phyloP scores from a whole-genome alignment of 2,329 filamentous ascomycete species.

The Fusarium tuaranense region DNA sequence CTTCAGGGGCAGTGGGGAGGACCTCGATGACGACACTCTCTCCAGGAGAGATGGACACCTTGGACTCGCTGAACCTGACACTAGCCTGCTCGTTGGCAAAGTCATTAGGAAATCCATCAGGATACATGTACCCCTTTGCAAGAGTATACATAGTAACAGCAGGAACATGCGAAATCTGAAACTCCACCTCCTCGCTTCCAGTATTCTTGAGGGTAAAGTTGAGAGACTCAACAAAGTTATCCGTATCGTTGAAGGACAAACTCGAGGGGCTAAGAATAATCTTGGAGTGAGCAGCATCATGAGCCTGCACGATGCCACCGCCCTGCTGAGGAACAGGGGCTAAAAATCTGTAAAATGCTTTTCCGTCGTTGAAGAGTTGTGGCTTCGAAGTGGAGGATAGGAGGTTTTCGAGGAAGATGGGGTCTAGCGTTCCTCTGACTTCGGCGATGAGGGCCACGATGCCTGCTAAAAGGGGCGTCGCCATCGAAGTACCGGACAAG shows the following conservation, averaged over 20 bases:
- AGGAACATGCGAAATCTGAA: constrained; percentile 62
- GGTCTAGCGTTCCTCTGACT: constrained; percentile 63
- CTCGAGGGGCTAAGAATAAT: constrained; percentile 66
- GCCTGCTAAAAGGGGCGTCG: constrained; percentile 66
- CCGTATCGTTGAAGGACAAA: constrained; percentile 74
- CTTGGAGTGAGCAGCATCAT: constrained; percentile 67
- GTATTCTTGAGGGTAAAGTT: constrained; percentile 69
- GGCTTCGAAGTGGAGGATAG: constrained; percentile 63
- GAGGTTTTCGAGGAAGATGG: constrained; percentile 61
- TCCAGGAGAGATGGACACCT: constrained; percentile 57
- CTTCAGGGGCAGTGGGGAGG: constrained; percentile 54
- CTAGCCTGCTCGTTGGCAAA: constrained; percentile 55
- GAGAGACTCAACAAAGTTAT: constrained; percentile 61
- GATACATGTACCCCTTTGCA: constrained; percentile 42
- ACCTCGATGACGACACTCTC: constrained; percentile 61
- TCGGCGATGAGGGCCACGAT: constrained; percentile 66
- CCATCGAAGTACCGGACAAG: constrained; percentile 70
- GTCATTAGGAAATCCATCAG: constrained; percentile 59
- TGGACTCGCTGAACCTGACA: constrained; percentile 55
- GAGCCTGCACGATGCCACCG: constrained; percentile 69
- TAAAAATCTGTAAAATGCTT: constrained; percentile 51
- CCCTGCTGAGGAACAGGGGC: constrained; percentile 72
- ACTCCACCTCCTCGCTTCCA: constrained; percentile 60
- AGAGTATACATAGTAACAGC: constrained; percentile 67
- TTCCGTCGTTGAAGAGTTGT: constrained; percentile 60